These are phyloP conservation scores for Cryptosporidium felis DNA, from an alignment of 169 alveolate species.

Conservation along the genomic window DNA sequence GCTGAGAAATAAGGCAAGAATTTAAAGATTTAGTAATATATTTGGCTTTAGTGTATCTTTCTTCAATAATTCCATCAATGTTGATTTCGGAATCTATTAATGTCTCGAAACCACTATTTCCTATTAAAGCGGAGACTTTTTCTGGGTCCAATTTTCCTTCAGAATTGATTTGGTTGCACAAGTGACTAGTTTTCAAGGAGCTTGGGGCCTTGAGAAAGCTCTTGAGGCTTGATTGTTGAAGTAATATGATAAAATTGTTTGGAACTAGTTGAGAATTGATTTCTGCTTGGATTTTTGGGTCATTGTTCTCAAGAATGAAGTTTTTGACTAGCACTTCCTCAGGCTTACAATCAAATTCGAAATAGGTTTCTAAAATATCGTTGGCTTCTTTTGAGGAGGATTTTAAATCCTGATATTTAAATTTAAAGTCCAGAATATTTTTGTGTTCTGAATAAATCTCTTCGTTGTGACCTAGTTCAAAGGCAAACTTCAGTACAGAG, in stretches of 20 bases:
- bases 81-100: neutral
- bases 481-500: neutral
- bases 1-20: neutral
- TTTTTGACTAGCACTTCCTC: neutral
- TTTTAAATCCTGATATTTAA: neutral
- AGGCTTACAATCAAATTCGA: constrained; percentile 11
- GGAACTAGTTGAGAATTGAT: constrained; percentile 14
- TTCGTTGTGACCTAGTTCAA: neutral
- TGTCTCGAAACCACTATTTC: neutral
- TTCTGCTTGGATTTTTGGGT: neutral
- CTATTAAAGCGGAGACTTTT: neutral
- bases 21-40: neutral
- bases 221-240: neutral
- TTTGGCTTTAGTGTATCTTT: neutral
- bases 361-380: neutral
- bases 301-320: neutral
- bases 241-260: neutral
- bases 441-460: constrained; percentile 1
- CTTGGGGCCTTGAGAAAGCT: neutral
- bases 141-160: neutral
- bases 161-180: constrained; percentile 14
- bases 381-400: neutral
- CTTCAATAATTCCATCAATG: neutral
- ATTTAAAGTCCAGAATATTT: neutral
- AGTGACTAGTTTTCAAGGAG: neutral